Evolutionary conservation across 2,329 filamentous ascomycete species (phyloP).

Genomic region (Colletotrichum sp.): DNA sequence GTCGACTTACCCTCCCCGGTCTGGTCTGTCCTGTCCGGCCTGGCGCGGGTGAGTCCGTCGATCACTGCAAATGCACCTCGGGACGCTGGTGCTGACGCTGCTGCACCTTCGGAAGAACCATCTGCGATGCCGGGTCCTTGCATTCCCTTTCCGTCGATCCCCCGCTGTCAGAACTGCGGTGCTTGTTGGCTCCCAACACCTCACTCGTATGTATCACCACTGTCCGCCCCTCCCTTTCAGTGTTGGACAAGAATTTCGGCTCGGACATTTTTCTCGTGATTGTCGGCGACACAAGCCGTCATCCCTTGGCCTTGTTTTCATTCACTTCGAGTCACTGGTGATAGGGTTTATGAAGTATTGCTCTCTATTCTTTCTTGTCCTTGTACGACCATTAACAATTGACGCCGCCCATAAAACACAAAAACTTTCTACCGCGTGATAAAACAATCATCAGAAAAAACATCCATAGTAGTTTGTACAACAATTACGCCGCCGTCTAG

Average conservation of each 20-base stretch:
- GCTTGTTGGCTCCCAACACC: not conserved
- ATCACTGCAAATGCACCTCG: not conserved
- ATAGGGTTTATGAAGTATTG: not conserved
- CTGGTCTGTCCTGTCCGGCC: not conserved
- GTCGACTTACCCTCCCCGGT: not conserved
- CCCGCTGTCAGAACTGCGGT: constrained; percentile 11
- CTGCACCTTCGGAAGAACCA: not conserved
- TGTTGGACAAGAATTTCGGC: not conserved
- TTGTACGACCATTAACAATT: constrained; percentile 7
- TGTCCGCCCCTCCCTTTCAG: not conserved
- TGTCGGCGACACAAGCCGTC: not conserved
- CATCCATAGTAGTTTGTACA: constrained; percentile 11
- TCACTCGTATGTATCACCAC: constrained; percentile 16
- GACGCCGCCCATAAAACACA: constrained; percentile 1
- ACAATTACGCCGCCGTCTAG: constrained; percentile 17
- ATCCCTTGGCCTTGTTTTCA: not conserved
- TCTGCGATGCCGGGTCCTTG: constrained; percentile 19
- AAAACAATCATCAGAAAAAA: constrained; percentile 9
- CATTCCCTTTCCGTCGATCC: constrained; percentile 14
- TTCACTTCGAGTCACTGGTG: not conserved
- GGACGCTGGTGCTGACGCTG: not conserved
- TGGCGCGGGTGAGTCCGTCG: not conserved
- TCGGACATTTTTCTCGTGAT: not conserved
- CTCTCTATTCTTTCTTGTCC: constrained; percentile 12
- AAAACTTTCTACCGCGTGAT: constrained; percentile 4